Evolutionary conservation across 495 filamentous ascomycete genomes (phyloP), one percentile per base, ranked within the genome.

Genomic region (Hapsidospora chrysogenum): DNA sequence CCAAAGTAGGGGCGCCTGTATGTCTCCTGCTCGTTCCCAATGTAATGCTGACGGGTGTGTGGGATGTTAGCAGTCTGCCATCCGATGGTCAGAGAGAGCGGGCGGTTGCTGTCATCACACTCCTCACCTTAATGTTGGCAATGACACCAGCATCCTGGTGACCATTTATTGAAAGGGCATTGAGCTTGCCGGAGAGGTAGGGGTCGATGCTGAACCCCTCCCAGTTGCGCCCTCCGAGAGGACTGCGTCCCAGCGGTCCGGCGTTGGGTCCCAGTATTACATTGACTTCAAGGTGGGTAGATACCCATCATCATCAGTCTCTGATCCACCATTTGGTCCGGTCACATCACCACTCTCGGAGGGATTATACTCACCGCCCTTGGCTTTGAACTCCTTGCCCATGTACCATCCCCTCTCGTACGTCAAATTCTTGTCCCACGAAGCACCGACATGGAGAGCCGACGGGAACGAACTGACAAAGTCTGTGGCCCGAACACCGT

Each of bases 1-100:
- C 60, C 56, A 15, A 40, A 44, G 17, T 44, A 35, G 0, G 64
- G 62, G 19, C 59, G 77, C 14, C 79, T 61, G 46, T 78, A 61
- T 1, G 63, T 64, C 42, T 80, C 74, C 51, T 80, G 76, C 41
- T 80, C 76, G 39, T 78, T 72, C 18, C 47, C 68, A 29, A 80
- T 71, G 41, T 61, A 77, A 47, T 80, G 74, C 58, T 61, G 16
- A 2, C 6, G 10, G 5, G 1, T 7, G 2, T 8, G 15, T 3
- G 10, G 18, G n/a, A n/a, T n/a, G 11, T 33, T 17, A 33, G 31
- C 16, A 3, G 14, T 16, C n/a, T 9, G 3, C 5, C 10, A 3
- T 31, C 29, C n/a, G 18, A 3, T 18, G 18, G 7, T 26, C 7
- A 26, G 7, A 26, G 7, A 26, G 23, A 26, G 7, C n/a, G 23